Evolutionary conservation across 768 basidiomycete genomes (phyloP).

Genomic region (Vararia minispora): DNA sequence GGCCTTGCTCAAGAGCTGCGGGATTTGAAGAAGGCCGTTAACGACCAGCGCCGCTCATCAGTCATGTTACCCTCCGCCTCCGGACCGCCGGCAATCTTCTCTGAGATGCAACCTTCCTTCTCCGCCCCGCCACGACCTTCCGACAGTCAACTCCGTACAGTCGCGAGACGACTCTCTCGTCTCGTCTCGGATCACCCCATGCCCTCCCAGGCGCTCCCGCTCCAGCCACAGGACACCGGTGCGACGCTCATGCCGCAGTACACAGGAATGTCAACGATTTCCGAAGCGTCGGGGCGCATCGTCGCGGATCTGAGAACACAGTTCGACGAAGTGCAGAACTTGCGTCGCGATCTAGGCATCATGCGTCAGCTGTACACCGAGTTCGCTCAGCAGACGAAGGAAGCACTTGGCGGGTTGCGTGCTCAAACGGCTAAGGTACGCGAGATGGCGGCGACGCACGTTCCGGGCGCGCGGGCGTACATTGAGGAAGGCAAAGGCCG

Average conservation of each 20-base stretch:
- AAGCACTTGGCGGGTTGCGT: conserved; percentile 65
- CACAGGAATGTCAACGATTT: conserved; percentile 65
- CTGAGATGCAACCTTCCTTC: no score
- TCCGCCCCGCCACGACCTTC: conserved; percentile 52
- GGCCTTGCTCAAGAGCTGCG: conserved; percentile 80
- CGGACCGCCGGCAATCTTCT: no score
- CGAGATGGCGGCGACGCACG: conserved; percentile 68
- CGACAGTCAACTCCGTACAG: conserved; percentile 61
- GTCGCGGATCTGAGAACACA: conserved; percentile 81
- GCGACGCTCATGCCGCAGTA: conserved; percentile 58
- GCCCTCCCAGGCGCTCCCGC: conserved; percentile 18
- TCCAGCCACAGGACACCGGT: conserved; percentile 49
- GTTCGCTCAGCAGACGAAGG: conserved; percentile 88
- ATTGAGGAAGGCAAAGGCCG: conserved; percentile 89
- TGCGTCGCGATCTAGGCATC: conserved; percentile 85
- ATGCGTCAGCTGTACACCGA: conserved; percentile 94
- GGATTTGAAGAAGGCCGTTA: conserved; percentile 65
- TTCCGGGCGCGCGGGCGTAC: conserved; percentile 79
- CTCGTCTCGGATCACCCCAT: conserved; percentile 34
- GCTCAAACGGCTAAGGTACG: conserved; percentile 82
- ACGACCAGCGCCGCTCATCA: conserved; percentile 42
- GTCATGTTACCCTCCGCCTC: conserved; percentile 28
- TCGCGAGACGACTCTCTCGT: conserved; percentile 65
- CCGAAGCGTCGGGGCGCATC: conserved; percentile 63
- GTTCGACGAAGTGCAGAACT: conserved; percentile 89